phyloP scores from a whole-genome alignment of 2,329 filamentous ascomycete genomes.

The Cordyceps tenuipes region DNA sequence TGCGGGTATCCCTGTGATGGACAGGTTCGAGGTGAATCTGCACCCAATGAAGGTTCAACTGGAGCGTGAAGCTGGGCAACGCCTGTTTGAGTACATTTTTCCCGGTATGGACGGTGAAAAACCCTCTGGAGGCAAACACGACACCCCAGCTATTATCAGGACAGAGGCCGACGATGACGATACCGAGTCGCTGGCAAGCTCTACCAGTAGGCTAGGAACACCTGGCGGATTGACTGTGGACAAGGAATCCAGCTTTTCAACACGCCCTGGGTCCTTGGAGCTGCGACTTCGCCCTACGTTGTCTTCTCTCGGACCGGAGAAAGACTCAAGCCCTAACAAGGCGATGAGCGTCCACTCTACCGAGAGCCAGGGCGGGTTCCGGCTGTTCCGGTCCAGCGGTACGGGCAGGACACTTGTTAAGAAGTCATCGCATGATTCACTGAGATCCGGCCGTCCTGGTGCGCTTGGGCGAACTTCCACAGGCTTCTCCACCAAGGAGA shows the following conservation, averaged over 20 bases:
- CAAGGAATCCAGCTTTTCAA: conserved; percentile 43
- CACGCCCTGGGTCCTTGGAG: conserved; percentile 67
- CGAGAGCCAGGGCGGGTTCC: conserved; percentile 40
- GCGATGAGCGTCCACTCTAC: conserved; percentile 40
- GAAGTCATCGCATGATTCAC: conserved; percentile 50
- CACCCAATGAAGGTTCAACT: conserved; percentile 91
- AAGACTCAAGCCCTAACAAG: conserved; percentile 34
- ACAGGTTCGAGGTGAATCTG: conserved; percentile 90
- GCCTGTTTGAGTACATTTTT: conserved; percentile 95
- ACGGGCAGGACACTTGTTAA: conserved; percentile 38
- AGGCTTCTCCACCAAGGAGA: conserved; percentile 33
- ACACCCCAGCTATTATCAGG: conserved; percentile 51
- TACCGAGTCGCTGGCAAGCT: conserved; percentile 30
- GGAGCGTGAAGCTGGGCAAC: conserved; percentile 85
- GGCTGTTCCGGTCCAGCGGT: conserved; percentile 39
- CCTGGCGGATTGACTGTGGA: conserved; percentile 26
- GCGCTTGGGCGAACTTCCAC: conserved; percentile 34
- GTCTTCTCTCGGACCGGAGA: conserved; percentile 41
- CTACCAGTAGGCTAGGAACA: conserved; percentile 28
- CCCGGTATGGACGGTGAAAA: conserved; percentile 63
- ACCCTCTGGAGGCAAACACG: conserved; percentile 39
- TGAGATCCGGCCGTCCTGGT: conserved; percentile 37
- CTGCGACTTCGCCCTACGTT: conserved; percentile 77
- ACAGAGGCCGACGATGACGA: conserved; percentile 41
- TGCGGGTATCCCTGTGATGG: conserved; percentile 92